Evolutionary conservation across 2,329 filamentous ascomycete species (phyloP), one percentile per base, ranked within the genome.

Genomic region (Harringtonia lauricola): DNA sequence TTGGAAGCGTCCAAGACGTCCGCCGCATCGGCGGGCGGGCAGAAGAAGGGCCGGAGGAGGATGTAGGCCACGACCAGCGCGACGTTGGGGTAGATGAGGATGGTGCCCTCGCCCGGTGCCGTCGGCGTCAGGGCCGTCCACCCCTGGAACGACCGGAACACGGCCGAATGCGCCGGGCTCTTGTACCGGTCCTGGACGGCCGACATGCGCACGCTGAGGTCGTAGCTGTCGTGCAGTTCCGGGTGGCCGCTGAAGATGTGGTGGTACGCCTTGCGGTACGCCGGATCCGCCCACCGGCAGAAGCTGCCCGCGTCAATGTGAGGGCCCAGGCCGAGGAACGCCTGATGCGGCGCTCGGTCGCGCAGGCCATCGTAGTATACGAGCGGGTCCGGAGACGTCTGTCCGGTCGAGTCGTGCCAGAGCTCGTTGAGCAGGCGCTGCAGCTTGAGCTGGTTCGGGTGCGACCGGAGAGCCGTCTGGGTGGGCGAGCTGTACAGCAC

Each of bases 261-360:
- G 15, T 51, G 45, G 49, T 67, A 68, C 7, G 57, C 56, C 15
- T 56, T 53, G 30, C 59, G 58, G 42, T 67, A 67, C 2, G 52
- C 49, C 1, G 56, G 52, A 30, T 66, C 62, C 4, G 60, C 63
- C 65, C 64, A 68, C 14, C 65, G 63, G 43, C 56, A 61, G 24
- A 68, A 54, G 45, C 60, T 64, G 18, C 64, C 64, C 1, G 63
- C 64, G 47, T 68, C 64, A 35, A 68, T 65, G 44, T 67, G 65
- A 21, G 64, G 64, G 2, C 65, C 64, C 1, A 67, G 55, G 8
- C 64, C 63, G 9, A 58, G 56, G 46, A 67, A 68, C 1, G 52
- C 49, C 26, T 62, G 56, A 18, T 58, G 55, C 6, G 63, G 61
- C 4, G 61, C 56, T 10, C 65, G 57, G 44, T 62, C 59, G 14